phyloP scores from a whole-genome alignment of 495 filamentous ascomycete genomes.

The Emericellopsis terricola region DNA sequence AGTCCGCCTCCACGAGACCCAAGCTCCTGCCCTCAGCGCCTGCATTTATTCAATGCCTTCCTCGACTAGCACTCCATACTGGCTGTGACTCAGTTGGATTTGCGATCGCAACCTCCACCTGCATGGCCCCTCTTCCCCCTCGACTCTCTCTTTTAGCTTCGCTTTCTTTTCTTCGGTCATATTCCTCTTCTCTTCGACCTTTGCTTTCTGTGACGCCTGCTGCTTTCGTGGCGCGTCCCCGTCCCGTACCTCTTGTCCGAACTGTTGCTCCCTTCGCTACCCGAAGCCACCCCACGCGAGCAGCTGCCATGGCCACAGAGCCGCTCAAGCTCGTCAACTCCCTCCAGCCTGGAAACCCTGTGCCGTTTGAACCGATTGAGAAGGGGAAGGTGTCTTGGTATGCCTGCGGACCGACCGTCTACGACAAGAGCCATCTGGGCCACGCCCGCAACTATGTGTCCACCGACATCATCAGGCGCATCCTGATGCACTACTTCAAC shows the following conservation, averaged over 20 bases:
- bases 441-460: conserved; percentile 90
- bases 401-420: conserved; percentile 82
- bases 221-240: too few species aligned
- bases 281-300: background rate
- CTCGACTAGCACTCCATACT: too few species aligned
- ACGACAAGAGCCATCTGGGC: conserved; percentile 78
- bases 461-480: conserved; percentile 80
- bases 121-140: too few species aligned
- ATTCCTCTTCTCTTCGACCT: background rate
- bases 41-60: too few species aligned
- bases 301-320: conserved; percentile 16
- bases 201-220: conserved; percentile 11
- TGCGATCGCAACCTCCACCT: too few species aligned
- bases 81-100: too few species aligned
- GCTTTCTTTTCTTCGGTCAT: background rate
- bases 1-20: too few species aligned
- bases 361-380: conserved; percentile 59
- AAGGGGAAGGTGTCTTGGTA: conserved; percentile 71
- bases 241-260: too few species aligned
- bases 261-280: conserved; percentile 1
- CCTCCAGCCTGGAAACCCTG: conserved; percentile 48
- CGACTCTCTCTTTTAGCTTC: background rate
- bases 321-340: conserved; percentile 58
- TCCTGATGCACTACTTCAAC: conserved; percentile 71
- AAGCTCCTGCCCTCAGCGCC: too few species aligned